Evolutionary conservation across 371 early-diverging fungal species (phyloP).

Genomic region (Dichotomocladium elegans): DNA sequence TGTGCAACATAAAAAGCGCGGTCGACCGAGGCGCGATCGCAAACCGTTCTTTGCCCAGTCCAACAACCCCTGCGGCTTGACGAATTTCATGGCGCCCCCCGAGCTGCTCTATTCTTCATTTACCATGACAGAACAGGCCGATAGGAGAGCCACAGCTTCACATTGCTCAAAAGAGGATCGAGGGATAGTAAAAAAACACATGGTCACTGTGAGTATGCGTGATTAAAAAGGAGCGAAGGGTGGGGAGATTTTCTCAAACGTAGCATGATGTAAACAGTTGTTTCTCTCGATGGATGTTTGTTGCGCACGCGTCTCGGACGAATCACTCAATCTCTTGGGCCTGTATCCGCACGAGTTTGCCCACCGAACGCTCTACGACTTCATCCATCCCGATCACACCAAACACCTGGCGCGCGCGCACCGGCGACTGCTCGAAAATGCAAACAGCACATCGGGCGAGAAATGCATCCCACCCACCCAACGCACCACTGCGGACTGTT

Average conservation of each 20-base stretch:
- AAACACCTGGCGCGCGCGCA: slow-evolving; percentile 42
- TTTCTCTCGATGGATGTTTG: slow-evolving; percentile 54
- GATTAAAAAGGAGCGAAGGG: neutral
- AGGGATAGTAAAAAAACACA: neutral
- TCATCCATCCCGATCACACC: slow-evolving; percentile 42
- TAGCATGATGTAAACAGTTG: too few relatives aligned
- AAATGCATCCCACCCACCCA: slow-evolving; percentile 34
- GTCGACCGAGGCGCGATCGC: slow-evolving; percentile 65
- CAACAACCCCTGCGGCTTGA: too few relatives aligned
- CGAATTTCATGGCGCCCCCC: neutral
- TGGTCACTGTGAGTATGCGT: slow-evolving; percentile 7
- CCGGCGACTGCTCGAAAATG: slow-evolving; percentile 45
- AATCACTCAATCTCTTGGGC: slow-evolving; percentile 49
- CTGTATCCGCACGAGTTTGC: slow-evolving; percentile 59
- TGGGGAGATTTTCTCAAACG: neutral
- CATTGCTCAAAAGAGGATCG: neutral
- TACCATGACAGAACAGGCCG: neutral
- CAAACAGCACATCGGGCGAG: slow-evolving; percentile 2
- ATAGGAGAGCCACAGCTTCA: neutral
- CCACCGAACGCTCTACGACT: slow-evolving; percentile 53
- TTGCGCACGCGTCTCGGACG: slow-evolving; percentile 57
- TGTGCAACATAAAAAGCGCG: slow-evolving; percentile 78
- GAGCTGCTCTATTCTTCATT: slow-evolving; percentile 1
- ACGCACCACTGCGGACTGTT: slow-evolving; percentile 41
- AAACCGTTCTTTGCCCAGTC: too few relatives aligned